Evolutionary conservation across 129 eudicot genomes (phyloP), one percentile per base, ranked within the genome.

Genomic region (Heracleum sosnowskyi): DNA sequence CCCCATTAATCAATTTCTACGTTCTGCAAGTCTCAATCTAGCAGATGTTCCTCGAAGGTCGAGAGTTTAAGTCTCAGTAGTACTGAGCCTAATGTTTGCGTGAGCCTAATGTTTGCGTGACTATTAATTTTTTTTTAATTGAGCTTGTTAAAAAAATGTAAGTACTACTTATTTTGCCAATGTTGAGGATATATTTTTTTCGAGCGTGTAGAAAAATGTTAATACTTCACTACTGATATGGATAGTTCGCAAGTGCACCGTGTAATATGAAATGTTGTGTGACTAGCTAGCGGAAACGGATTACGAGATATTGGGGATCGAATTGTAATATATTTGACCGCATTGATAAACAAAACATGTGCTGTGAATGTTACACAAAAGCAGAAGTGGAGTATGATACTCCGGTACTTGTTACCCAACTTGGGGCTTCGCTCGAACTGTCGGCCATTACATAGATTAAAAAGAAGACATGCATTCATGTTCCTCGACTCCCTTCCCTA

Each of bases 361-460:
- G 49, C 28, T 24, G 76, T 40, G 76, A 74, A 74, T 74, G 77
- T 74, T 31, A 29, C 77, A 26, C 63, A 74, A 46, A 74, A 46
- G 77, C 62, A 74, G 8, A 74, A 74, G 35, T 73, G 33, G 77
- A 51, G 77, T 28, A 55, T 55, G 29, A 55, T 24, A 55, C 64
- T 55, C 64, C 64, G 64, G 64, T 55, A 55, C 64, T 55, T 55
- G 64, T 36, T 28, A 74, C 77, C 49, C 29, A 45, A 74, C 63
- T 74, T 31, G 35, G 77, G 77, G 63, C 29, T 74, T 29, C 4
- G 63, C 62, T 74, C 28, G 26, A 18, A 46, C 34, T 74, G 77
- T 74, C 77, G 77, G 77, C 77, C 77, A 46, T 15, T 74, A 74
- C 77, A 45, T 17, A 26, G 64, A 55, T 55, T 1, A 55, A 55